These are phyloP conservation scores for Termitomyces sp. DNA, from an alignment of 768 basidiomycete genomes.

Conservation along the genomic window DNA sequence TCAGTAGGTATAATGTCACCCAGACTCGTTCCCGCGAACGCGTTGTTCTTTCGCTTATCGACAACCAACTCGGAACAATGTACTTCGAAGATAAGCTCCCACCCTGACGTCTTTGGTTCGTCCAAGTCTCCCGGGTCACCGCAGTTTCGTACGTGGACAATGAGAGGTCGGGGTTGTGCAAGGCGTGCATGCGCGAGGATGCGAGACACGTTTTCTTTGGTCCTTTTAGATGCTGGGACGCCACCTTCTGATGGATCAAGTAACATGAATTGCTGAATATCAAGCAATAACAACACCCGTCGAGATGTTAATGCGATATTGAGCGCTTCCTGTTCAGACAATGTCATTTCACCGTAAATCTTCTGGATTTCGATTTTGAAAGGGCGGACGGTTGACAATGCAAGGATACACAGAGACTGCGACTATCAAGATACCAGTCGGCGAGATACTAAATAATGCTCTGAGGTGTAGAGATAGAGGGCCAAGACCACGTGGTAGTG, in stretches of 20 bases:
- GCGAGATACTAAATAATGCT: neutral
- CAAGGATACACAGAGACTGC: neutral
- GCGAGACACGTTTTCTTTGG: conserved; percentile 40
- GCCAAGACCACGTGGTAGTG: neutral
- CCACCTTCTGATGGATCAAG: conserved; percentile 35
- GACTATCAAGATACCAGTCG: neutral
- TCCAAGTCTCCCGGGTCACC: conserved; percentile 60
- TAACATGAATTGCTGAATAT: conserved; percentile 50
- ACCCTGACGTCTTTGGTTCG: conserved; percentile 48
- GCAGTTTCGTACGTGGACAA: conserved; percentile 64
- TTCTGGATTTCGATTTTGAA: neutral
- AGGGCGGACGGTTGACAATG: no score
- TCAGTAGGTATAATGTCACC: conserved; percentile 41
- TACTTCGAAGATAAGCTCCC: conserved; percentile 55
- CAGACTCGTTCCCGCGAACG: conserved; percentile 56
- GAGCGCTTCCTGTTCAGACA: neutral
- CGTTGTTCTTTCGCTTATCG: conserved; percentile 68
- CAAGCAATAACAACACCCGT: conserved; percentile 54
- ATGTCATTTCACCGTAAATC: neutral
- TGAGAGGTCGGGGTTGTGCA: conserved; percentile 42
- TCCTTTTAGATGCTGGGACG: conserved; percentile 38
- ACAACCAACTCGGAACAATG: conserved; percentile 46
- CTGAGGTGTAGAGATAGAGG: neutral
- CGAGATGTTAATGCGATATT: conserved; percentile 12
- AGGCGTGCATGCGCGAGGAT: conserved; percentile 48